These are phyloP conservation scores for Pelargonium citronellum DNA, from an alignment of 441 rosid genomes.

Conservation along the genomic window DNA sequence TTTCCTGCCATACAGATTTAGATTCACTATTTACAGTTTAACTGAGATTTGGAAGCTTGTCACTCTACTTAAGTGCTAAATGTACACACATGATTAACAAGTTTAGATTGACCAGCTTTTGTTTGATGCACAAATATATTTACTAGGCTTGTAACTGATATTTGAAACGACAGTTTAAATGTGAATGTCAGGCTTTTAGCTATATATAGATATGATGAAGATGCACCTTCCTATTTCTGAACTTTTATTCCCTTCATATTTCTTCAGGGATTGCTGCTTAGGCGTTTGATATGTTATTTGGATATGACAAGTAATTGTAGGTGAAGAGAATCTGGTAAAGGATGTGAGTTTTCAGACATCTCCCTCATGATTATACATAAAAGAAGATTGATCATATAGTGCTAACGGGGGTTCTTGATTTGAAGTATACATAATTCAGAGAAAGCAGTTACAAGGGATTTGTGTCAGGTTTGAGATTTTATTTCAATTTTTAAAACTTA, in stretches of 20 bases:
- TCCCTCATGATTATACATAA: constrained; percentile 25
- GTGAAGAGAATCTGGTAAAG: constrained; percentile 32
- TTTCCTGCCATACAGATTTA: not conserved
- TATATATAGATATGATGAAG: constrained; percentile 1
- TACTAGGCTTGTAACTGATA: not conserved
- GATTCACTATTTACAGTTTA: too few species aligned
- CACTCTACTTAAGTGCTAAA: not conserved
- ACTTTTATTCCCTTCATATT: constrained; percentile 14
- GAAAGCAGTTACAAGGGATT: constrained; percentile 37
- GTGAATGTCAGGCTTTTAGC: not conserved
- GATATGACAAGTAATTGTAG: constrained; percentile 40
- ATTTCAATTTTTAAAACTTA: constrained; percentile 26
- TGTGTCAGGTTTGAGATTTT: constrained; percentile 47
- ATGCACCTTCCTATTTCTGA: constrained; percentile 11
- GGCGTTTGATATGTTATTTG: constrained; percentile 35
- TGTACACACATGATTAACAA: not conserved
- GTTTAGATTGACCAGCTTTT: not conserved
- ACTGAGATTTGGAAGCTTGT: too few species aligned
- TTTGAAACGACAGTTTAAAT: not conserved
- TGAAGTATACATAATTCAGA: constrained; percentile 36
- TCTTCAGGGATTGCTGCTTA: constrained; percentile 64
- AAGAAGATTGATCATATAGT: constrained; percentile 34
- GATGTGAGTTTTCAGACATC: constrained; percentile 33
- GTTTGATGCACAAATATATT: not conserved
- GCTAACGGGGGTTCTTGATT: constrained; percentile 37